These are phyloP conservation scores for Curvularia spicifera DNA, from an alignment of 2,329 filamentous ascomycete species.

Conservation along the genomic window DNA sequence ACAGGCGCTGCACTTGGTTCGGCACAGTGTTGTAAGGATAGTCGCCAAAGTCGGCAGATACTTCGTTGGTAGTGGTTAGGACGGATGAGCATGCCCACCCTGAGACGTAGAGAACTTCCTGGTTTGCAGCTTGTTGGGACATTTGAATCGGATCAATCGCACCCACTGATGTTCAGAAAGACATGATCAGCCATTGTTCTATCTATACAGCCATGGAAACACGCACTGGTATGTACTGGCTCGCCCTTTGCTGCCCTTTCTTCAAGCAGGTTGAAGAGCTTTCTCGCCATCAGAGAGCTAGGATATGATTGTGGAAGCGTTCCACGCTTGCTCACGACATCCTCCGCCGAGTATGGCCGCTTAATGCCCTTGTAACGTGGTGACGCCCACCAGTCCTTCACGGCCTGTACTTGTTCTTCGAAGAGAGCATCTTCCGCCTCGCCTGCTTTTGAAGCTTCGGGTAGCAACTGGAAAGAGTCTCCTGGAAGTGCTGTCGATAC, in stretches of 20 bases:
- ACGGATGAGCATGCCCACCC: constrained; percentile 97
- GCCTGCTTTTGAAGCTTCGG: constrained; percentile 77
- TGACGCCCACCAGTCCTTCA: constrained; percentile 88
- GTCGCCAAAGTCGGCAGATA: constrained; percentile 96
- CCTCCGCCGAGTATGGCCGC: constrained; percentile 85
- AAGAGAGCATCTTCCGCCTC: constrained; percentile 84
- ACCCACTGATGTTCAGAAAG: constrained; percentile 69
- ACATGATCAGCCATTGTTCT: constrained; percentile 39
- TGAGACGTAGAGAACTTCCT: constrained; percentile 94
- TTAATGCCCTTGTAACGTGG: constrained; percentile 88
- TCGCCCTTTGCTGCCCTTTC: constrained; percentile 78
- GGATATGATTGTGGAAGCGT: constrained; percentile 86
- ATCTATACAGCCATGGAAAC: constrained; percentile 25
- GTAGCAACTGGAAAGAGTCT: constrained; percentile 85
- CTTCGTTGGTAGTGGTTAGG: constrained; percentile 92
- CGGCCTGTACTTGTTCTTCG: constrained; percentile 80
- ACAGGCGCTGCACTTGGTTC: constrained; percentile 93
- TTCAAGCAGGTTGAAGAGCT: constrained; percentile 87
- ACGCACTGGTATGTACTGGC: constrained; percentile 89
- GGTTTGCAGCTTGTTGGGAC: constrained; percentile 96
- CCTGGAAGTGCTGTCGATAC: constrained; percentile 67
- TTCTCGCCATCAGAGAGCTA: constrained; percentile 92
- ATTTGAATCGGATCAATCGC: constrained; percentile 99
- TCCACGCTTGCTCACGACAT: constrained; percentile 92
- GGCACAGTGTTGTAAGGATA: constrained; percentile 99